phyloP scores from a whole-genome alignment of 2,329 filamentous ascomycete species.

The Falciphora oryzae region DNA sequence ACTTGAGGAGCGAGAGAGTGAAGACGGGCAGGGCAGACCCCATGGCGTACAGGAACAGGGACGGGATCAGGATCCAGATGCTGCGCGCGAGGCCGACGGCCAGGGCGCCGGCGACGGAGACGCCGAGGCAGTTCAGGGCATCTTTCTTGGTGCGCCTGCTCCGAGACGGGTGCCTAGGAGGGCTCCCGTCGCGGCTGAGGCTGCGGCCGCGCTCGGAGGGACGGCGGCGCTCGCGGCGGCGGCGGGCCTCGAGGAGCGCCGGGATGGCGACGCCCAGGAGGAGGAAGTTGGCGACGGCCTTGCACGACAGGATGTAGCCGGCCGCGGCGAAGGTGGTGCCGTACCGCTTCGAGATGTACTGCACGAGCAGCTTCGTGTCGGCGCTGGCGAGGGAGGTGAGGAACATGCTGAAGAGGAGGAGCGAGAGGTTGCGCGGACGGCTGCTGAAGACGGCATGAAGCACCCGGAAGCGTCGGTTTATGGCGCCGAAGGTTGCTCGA shows the following conservation, averaged over 20 bases:
- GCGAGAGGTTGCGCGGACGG: constrained; percentile 34
- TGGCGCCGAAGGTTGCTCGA: neutral
- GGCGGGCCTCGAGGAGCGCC: constrained; percentile 31
- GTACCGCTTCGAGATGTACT: constrained; percentile 45
- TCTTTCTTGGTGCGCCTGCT: constrained; percentile 18
- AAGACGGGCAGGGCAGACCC: constrained; percentile 45
- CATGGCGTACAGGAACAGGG: constrained; percentile 40
- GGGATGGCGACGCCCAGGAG: constrained; percentile 38
- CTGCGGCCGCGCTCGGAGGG: constrained; percentile 8
- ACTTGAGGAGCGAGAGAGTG: constrained; percentile 42
- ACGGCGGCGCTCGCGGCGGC: constrained; percentile 19
- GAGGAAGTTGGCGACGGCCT: constrained; percentile 42
- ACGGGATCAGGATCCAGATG: constrained; percentile 35
- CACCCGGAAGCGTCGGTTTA: constrained; percentile 19
- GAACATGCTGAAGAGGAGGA: constrained; percentile 39
- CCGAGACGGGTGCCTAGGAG: too few species aligned
- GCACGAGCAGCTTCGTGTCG: constrained; percentile 43
- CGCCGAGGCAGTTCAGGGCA: constrained; percentile 30
- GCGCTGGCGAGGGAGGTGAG: constrained; percentile 44
- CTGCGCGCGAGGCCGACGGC: constrained; percentile 34
- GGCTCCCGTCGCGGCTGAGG: neutral
- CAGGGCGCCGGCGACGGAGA: constrained; percentile 36
- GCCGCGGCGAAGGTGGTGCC: constrained; percentile 39
- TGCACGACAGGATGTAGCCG: constrained; percentile 41
- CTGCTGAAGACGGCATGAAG: constrained; percentile 29